Evolutionary conservation across 1,284 basidiomycete genomes (phyloP).

Genomic region (Melampsora allii-populina): DNA sequence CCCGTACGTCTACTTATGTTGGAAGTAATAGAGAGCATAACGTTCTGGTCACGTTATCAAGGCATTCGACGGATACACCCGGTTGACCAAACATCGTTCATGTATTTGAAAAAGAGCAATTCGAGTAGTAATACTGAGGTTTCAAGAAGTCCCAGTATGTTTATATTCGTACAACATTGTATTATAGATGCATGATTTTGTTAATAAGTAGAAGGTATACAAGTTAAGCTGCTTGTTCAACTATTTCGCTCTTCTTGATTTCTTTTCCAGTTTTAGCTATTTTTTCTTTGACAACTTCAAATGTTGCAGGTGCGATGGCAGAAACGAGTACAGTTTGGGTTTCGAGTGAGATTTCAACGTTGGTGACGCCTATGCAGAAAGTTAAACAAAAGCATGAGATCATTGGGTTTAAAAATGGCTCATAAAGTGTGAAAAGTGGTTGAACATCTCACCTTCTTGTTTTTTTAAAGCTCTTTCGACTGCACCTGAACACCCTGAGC

Average conservation of each 20-base stretch:
- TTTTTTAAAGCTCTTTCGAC: constrained; percentile 42
- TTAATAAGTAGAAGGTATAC: no score
- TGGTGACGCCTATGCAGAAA: constrained; percentile 16
- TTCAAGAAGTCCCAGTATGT: no score
- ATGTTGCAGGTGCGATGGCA: constrained; percentile 28
- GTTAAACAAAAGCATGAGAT: background rate
- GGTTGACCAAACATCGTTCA: no score
- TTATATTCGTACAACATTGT: no score
- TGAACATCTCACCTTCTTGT: constrained; percentile 34
- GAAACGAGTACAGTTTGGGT: constrained; percentile 39
- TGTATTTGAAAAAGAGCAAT: no score
- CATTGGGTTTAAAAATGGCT: background rate
- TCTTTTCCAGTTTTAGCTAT: constrained; percentile 43
- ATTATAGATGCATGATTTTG: no score
- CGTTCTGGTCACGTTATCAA: no score
- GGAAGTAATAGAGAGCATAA: no score
- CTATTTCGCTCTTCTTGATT: constrained; percentile 35
- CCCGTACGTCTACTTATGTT: no score
- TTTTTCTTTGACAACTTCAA: constrained; percentile 33
- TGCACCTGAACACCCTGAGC: constrained; percentile 38
- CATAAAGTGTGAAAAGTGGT: background rate
- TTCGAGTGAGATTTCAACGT: constrained; percentile 44
- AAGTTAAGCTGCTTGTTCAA: background rate
- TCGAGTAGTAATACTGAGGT: no score
- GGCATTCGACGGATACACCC: no score